Conservation (phyloP, 805 yeast genomes). For the Starmera dryadoides region DNA sequence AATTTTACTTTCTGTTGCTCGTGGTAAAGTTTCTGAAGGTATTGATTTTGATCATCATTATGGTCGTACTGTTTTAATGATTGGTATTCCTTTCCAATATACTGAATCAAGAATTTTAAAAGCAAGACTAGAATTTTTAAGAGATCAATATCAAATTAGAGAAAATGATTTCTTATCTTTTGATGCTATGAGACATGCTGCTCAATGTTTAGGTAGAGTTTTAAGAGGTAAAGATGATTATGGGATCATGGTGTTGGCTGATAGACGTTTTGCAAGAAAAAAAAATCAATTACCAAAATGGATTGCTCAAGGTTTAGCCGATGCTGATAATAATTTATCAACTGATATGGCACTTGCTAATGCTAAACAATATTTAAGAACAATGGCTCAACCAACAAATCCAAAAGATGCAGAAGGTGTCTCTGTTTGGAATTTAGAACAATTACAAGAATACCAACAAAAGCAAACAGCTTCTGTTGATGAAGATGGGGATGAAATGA, state of each 20-base stretch:
- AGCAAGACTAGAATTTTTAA: constrained; percentile 86
- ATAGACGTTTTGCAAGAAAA: constrained; percentile 82
- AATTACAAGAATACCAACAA: constrained; percentile 56
- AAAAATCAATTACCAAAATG: constrained; percentile 89
- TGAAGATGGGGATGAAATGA: constrained; percentile 20
- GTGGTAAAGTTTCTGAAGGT: constrained; percentile 98
- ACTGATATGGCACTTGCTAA: constrained; percentile 97
- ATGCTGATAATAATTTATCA: constrained; percentile 85
- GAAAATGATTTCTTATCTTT: constrained; percentile 94
- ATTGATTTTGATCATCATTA: constrained; percentile 98
- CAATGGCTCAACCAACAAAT: constrained; percentile 90
- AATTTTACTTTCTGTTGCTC: constrained; percentile 89
- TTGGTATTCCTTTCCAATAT: constrained; percentile 98
- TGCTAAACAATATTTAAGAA: constrained; percentile 85
- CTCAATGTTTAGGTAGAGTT: constrained; percentile 96
- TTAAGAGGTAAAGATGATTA: constrained; percentile 97
- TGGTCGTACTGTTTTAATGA: constrained; percentile 96
- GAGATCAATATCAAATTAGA: constrained; percentile 87
- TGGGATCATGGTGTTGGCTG: constrained; percentile 98
- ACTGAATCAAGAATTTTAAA: constrained; percentile 94
- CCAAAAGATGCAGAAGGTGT: constrained; percentile 90
- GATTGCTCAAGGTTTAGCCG: constrained; percentile 90
- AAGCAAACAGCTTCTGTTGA: constrained; percentile 14
- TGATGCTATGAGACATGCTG: constrained; percentile 99
- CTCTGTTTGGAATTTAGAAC: constrained; percentile 83